phyloP scores from a whole-genome alignment of 73 alveolate species.

The Urostyla sp. region DNA sequence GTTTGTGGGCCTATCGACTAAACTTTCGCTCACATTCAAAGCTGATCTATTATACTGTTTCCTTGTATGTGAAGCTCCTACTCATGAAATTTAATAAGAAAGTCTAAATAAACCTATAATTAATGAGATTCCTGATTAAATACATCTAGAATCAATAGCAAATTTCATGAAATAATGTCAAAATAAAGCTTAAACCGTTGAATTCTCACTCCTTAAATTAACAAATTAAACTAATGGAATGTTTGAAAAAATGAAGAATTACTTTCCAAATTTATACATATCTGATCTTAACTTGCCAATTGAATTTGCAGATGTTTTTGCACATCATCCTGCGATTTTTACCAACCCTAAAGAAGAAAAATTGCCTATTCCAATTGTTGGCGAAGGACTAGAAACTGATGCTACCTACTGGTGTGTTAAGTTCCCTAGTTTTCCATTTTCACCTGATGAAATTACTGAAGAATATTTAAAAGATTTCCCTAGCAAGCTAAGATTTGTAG shows the following conservation, averaged over 20 bases:
- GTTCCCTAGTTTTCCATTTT: not conserved
- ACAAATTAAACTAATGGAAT: not conserved
- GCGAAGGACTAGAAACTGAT: not conserved
- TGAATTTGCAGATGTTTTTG: not conserved
- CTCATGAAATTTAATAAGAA: not conserved
- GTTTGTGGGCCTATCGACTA: not conserved
- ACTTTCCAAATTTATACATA: not conserved
- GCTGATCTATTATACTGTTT: not conserved
- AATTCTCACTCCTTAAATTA: not conserved
- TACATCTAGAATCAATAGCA: not conserved
- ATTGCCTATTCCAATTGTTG: not conserved
- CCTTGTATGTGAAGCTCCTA: not conserved
- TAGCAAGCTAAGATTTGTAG: not conserved
- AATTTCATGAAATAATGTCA: too few species aligned
- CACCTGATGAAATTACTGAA: not conserved
- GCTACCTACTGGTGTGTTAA: not conserved
- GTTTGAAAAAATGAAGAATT: not conserved
- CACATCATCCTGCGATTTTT: not conserved
- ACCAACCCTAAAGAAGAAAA: not conserved
- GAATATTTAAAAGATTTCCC: not conserved
- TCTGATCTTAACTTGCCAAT: not conserved
- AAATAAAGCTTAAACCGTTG: not conserved
- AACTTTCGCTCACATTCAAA: not conserved
- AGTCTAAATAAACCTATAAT: not conserved
- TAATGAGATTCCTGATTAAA: not conserved